Percentiles rank a stretch among this genome's conserved stretches.
phyloP scores from a whole-genome alignment of 2,329 filamentous ascomycete genomes.

The Ceratocystis cubensis region DNA sequence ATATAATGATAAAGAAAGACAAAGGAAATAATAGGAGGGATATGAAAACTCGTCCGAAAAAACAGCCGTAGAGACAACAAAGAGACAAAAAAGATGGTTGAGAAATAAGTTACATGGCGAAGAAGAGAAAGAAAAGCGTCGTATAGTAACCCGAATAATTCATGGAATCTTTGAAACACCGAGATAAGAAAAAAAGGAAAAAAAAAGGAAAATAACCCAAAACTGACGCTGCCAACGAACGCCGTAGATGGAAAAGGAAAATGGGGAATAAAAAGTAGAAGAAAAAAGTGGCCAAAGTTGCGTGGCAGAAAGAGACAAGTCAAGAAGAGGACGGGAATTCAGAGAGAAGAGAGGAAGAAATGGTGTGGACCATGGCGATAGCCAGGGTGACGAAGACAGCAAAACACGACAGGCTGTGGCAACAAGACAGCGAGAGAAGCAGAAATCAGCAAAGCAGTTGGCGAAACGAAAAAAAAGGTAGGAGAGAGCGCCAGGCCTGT shows the following conservation, averaged over 20 bases:
- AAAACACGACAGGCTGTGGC: not conserved
- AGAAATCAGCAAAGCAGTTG: not conserved
- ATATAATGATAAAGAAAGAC: not conserved
- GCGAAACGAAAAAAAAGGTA: not conserved
- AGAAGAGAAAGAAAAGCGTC: constrained; percentile 4
- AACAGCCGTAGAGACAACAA: not conserved
- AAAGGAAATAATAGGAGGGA: not conserved
- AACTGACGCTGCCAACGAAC: not conserved
- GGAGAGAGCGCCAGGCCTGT: no score
- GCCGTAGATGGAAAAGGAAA: not conserved
- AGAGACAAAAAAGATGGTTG: not conserved
- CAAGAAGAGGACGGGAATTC: not conserved
- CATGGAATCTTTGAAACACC: constrained; percentile 11
- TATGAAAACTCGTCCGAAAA: not conserved
- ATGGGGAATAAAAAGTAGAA: not conserved
- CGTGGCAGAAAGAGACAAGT: not conserved
- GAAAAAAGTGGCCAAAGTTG: not conserved
- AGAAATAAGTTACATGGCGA: constrained; percentile 4
- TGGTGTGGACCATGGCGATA: not conserved
- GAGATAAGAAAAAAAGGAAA: not conserved
- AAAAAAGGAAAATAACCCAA: not conserved
- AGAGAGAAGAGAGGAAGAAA: not conserved
- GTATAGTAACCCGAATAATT: not conserved
- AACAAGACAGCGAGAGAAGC: not conserved
- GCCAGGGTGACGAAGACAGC: not conserved